phyloP scores from a whole-genome alignment of 2,329 filamentous ascomycete species.

The Aspergillus sp. region DNA sequence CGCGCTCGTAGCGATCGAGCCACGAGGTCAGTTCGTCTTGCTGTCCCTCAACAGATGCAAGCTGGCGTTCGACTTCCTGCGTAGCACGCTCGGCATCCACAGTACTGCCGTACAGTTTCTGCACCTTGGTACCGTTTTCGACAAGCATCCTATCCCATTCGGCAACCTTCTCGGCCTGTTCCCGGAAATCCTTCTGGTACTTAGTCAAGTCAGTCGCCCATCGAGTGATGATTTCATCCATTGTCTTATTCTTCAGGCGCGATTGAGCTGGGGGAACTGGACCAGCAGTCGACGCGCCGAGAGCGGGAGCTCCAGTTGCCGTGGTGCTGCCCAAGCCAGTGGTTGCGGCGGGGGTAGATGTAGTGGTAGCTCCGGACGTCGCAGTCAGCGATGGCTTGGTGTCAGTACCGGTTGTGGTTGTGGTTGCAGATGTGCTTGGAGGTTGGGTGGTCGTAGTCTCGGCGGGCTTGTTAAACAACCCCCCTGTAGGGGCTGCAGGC shows the following conservation, averaged over 20 bases:
- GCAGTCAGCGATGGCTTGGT: conserved; percentile 25
- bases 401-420: conserved; percentile 21
- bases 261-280: conserved; percentile 78
- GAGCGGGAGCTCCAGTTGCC: conserved; percentile 29
- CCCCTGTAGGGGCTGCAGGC: conserved; percentile 18
- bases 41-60: conserved; percentile 84
- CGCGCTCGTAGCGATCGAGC: conserved; percentile 86
- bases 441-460: conserved; percentile 25
- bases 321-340: conserved; percentile 29
- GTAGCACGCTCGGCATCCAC: conserved; percentile 93
- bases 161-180: conserved; percentile 82
- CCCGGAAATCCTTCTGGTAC: conserved; percentile 95
- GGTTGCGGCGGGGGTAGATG: conserved; percentile 26
- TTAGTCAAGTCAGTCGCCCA: conserved; percentile 95
- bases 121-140: conserved; percentile 92
- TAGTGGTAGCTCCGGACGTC: conserved; percentile 35
- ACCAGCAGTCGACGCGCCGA: conserved; percentile 75
- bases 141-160: conserved; percentile 90
- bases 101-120: conserved; percentile 86
- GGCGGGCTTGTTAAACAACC: conserved; percentile 28
- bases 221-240: conserved; percentile 96
- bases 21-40: conserved; percentile 87
- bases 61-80: conserved; percentile 88
- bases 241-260: conserved; percentile 94
- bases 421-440: conserved; percentile 17